Conservation (phyloP, 1,139 yeast species). For the Meyerozyma guilliermondii region DNA sequence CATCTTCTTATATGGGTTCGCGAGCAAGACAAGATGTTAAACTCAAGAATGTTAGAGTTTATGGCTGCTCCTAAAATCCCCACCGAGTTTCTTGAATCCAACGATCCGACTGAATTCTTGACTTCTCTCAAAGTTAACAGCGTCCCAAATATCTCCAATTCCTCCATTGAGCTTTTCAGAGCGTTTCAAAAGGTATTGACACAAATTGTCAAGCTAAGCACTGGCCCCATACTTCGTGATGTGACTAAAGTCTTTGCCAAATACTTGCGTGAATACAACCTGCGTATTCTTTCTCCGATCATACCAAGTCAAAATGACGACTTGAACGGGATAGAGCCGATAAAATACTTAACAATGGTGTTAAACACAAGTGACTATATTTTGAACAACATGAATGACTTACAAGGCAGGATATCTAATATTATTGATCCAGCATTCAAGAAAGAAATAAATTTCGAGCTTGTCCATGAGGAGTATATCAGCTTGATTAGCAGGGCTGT, state of each 20-base stretch:
- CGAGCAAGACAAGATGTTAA: slow-evolving; percentile 67
- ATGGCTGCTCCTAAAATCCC: slow-evolving; percentile 46
- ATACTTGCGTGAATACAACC: slow-evolving; percentile 63
- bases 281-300: slow-evolving; percentile 54
- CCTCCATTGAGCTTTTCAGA: slow-evolving; percentile 84
- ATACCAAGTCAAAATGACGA: slow-evolving; percentile 38
- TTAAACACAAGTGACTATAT: slow-evolving; percentile 90
- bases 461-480: slow-evolving; percentile 51
- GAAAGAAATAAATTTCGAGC: slow-evolving; percentile 44
- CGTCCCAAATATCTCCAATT: slow-evolving; percentile 62
- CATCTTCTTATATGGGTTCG: slow-evolving; percentile 82
- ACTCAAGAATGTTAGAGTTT: slow-evolving; percentile 57
- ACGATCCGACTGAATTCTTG: slow-evolving; percentile 21
- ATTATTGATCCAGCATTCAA: slow-evolving; percentile 35
- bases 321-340: slow-evolving; percentile 44
- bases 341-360: slow-evolving; percentile 64
- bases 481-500: slow-evolving; percentile 58
- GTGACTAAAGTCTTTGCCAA: slow-evolving; percentile 62
- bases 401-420: slow-evolving; percentile 59
- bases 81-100: slow-evolving; percentile 23
- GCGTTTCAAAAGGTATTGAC: slow-evolving; percentile 65
- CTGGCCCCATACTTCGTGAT: slow-evolving; percentile 61
- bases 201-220: slow-evolving; percentile 72
- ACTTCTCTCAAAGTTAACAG: slow-evolving; percentile 36
- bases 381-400: slow-evolving; percentile 68